phyloP scores from a whole-genome alignment of 2,329 filamentous ascomycete genomes.

The Penicillium sp. region DNA sequence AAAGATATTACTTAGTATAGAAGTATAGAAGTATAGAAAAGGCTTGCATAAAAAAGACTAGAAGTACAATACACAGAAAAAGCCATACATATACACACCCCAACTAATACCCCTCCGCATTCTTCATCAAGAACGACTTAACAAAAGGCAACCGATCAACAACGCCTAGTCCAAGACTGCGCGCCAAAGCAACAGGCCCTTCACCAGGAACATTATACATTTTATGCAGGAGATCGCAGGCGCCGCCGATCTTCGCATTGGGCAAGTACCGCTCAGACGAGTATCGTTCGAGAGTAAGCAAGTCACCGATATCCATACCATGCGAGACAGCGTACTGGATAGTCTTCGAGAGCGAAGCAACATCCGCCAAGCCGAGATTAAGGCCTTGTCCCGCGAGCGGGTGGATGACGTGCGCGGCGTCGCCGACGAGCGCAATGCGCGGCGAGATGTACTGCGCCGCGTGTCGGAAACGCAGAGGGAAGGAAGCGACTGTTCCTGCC shows the following conservation, averaged over 20 bases:
- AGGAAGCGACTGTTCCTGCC: constrained; percentile 70
- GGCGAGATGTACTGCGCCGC: constrained; percentile 88
- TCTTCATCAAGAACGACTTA: constrained; percentile 78
- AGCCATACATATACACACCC: constrained; percentile 2
- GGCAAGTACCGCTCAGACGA: constrained; percentile 68
- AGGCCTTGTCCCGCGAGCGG: constrained; percentile 89
- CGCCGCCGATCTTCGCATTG: constrained; percentile 70
- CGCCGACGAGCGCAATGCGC: constrained; percentile 82
- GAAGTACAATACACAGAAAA: constrained; percentile 15
- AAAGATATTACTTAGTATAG: background rate
- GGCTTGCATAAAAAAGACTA: constrained; percentile 8
- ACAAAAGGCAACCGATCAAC: constrained; percentile 66
- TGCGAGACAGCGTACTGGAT: constrained; percentile 70
- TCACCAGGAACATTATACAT: constrained; percentile 67
- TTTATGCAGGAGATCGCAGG: constrained; percentile 83
- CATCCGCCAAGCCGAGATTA: constrained; percentile 85
- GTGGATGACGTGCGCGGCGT: constrained; percentile 91
- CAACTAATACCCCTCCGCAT: constrained; percentile 38
- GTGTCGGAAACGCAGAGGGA: constrained; percentile 83
- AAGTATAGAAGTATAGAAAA: background rate
- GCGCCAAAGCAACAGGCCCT: constrained; percentile 68
- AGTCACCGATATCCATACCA: constrained; percentile 76
- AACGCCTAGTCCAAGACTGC: constrained; percentile 65
- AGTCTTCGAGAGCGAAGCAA: constrained; percentile 64
- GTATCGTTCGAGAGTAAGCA: constrained; percentile 72